Conservation (phyloP, 2,329 filamentous ascomycete genomes). For the Pyrenochaeta sp. region DNA sequence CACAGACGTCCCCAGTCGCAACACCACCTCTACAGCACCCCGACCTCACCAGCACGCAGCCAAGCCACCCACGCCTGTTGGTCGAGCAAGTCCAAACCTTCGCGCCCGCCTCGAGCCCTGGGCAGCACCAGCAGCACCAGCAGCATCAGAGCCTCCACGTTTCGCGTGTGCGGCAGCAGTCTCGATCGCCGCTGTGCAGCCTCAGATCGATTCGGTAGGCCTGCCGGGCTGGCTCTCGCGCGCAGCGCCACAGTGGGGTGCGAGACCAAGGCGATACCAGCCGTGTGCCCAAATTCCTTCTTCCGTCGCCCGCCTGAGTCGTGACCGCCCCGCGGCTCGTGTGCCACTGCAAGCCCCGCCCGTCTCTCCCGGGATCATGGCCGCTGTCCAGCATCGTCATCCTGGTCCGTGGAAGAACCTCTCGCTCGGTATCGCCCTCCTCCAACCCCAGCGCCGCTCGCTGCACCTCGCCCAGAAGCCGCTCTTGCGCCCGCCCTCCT, state of each 20-base stretch:
- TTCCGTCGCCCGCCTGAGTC: conserved; percentile 7
- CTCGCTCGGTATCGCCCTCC: conserved; percentile 24
- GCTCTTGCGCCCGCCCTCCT: conserved; percentile 25
- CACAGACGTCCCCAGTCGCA: no score
- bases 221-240: conserved; percentile 17
- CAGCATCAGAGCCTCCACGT: conserved; percentile 8
- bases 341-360: conserved; percentile 22
- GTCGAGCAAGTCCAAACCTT: no score
- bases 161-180: conserved; percentile 1
- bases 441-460: conserved; percentile 19
- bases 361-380: conserved; percentile 24
- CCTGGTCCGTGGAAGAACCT: conserved; percentile 34
- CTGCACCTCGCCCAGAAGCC: conserved; percentile 17
- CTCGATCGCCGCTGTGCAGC: conserved; percentile 7
- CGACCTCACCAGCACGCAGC: no score
- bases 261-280: conserved; percentile 10
- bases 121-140: background rate
- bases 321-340: conserved; percentile 24
- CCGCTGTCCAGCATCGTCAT: conserved; percentile 29
- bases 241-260: conserved; percentile 6
- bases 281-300: conserved; percentile 6
- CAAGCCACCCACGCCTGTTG: no score
- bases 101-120: no score
- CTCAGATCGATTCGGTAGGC: conserved; percentile 22
- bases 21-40: no score